These are phyloP conservation scores for Orbilia oligospora DNA, from an alignment of 2,329 filamentous ascomycete species.

Conservation along the genomic window DNA sequence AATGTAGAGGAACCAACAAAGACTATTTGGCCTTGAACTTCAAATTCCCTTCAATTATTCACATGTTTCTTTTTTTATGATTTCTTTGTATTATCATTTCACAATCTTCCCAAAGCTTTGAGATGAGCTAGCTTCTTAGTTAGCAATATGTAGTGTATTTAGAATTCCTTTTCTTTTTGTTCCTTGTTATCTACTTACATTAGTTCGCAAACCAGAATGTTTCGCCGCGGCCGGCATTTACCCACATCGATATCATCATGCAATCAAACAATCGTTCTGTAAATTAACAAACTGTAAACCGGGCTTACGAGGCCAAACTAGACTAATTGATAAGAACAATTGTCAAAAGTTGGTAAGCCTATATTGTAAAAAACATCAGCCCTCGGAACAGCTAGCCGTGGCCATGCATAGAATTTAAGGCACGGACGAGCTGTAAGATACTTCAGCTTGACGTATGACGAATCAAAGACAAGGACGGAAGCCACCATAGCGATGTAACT, in stretches of 20 bases:
- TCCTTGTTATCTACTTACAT: no score
- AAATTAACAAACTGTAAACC: no score
- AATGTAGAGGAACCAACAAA: neutral
- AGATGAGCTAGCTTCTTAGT: no score
- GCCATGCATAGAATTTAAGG: neutral
- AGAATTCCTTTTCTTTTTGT: no score
- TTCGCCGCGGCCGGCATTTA: no score
- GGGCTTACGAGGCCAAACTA: no score
- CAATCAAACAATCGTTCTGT: no score
- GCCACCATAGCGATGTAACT: neutral
- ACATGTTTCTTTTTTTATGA: no score
- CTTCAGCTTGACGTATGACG: neutral
- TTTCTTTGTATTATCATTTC: no score
- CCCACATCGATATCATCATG: neutral
- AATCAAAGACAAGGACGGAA: constrained; percentile 14
- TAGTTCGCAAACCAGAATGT: no score
- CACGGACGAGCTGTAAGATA: constrained; percentile 2
- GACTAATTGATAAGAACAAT: neutral
- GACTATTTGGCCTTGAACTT: neutral
- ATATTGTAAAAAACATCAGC: neutral
- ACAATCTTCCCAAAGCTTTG: no score
- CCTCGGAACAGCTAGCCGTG: neutral
- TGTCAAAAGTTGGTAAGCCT: neutral
- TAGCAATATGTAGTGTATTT: no score
- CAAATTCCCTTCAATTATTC: neutral